A percentile compares a stretch with the other conserved stretches of the same genome.
phyloP scores from a whole-genome alignment of 2,329 filamentous ascomycete genomes.

The Cordyceps farinosa region DNA sequence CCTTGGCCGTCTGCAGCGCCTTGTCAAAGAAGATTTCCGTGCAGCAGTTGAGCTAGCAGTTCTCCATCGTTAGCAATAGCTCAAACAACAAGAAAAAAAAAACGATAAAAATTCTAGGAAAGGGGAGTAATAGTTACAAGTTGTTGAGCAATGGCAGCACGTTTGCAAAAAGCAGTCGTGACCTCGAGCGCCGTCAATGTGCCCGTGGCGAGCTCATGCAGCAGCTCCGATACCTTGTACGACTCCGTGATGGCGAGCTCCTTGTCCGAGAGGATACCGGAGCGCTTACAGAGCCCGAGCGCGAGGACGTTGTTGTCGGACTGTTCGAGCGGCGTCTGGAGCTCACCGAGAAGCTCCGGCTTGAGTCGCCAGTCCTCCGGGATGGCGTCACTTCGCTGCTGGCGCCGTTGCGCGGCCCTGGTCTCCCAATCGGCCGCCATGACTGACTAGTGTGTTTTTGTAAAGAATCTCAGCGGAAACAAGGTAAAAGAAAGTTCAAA shows the following conservation, averaged over 20 bases:
- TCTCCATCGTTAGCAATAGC: background rate
- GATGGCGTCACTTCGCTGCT: slow-evolving; percentile 11
- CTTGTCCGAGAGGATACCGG: slow-evolving; percentile 36
- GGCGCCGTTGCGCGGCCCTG: slow-evolving; percentile 12
- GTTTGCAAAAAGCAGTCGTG: slow-evolving; percentile 30
- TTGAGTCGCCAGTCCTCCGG: slow-evolving; percentile 20
- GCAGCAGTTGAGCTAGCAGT: slow-evolving; percentile 30
- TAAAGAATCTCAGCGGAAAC: background rate
- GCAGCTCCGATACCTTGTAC: slow-evolving; percentile 36
- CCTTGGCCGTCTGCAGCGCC: slow-evolving; percentile 22
- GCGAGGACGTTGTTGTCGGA: slow-evolving; percentile 20
- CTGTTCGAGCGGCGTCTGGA: slow-evolving; percentile 15
- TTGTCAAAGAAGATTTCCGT: slow-evolving; percentile 45
- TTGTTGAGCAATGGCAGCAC: slow-evolving; percentile 29
- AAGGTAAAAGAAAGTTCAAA: too few relatives aligned
- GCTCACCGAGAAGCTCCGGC: background rate
- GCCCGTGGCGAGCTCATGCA: slow-evolving; percentile 32
- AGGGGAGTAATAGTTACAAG: slow-evolving; percentile 23
- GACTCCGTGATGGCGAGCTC: slow-evolving; percentile 45
- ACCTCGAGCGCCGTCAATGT: slow-evolving; percentile 35
- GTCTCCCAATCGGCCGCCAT: slow-evolving; percentile 11
- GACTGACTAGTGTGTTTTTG: background rate
- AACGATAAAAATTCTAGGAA: background rate
- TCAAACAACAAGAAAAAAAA: background rate
- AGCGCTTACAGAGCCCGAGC: slow-evolving; percentile 20